Conservation (phyloP, 2,329 filamentous ascomycete genomes). For the Neonectria magnoliae region DNA sequence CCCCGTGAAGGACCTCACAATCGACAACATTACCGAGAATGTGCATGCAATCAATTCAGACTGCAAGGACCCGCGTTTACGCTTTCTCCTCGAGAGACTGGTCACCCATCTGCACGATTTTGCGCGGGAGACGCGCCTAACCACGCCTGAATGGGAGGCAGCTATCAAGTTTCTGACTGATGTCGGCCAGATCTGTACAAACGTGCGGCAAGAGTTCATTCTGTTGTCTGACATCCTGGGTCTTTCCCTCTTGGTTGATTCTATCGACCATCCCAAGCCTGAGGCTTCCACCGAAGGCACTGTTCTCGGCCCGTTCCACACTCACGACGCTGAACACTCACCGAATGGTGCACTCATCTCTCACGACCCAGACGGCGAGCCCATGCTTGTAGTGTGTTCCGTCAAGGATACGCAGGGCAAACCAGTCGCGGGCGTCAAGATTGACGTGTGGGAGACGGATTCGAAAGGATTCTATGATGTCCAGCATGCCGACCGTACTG, state of each 20-base stretch:
- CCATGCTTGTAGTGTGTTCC: constrained; percentile 73
- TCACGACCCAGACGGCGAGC: constrained; percentile 71
- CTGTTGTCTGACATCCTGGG: constrained; percentile 80
- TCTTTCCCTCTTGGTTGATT: constrained; percentile 79
- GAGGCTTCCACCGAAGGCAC: constrained; percentile 74
- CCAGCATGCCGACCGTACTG: constrained; percentile 69
- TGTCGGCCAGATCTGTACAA: constrained; percentile 74
- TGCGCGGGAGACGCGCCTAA: constrained; percentile 77
- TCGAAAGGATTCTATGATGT: constrained; percentile 80
- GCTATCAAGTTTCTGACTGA: constrained; percentile 74
- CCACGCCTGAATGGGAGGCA: constrained; percentile 77
- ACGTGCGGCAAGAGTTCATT: constrained; percentile 77
- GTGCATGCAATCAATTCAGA: constrained; percentile 75
- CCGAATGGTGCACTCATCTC: constrained; percentile 67
- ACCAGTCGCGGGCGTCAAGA: constrained; percentile 69
- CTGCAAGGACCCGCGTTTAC: constrained; percentile 68
- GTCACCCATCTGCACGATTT: constrained; percentile 81
- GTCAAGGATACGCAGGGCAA: constrained; percentile 70
- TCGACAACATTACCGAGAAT: constrained; percentile 79
- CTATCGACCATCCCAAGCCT: constrained; percentile 81
- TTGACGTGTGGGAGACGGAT: constrained; percentile 86
- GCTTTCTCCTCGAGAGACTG: constrained; percentile 75
- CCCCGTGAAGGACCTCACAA: constrained; percentile 64
- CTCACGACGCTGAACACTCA: constrained; percentile 71
- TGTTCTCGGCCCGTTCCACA: constrained; percentile 81